Evolutionary conservation across 2,329 filamentous ascomycete genomes (phyloP), one percentile per base, ranked within the genome.

Genomic region (Exophiala calicioides): DNA sequence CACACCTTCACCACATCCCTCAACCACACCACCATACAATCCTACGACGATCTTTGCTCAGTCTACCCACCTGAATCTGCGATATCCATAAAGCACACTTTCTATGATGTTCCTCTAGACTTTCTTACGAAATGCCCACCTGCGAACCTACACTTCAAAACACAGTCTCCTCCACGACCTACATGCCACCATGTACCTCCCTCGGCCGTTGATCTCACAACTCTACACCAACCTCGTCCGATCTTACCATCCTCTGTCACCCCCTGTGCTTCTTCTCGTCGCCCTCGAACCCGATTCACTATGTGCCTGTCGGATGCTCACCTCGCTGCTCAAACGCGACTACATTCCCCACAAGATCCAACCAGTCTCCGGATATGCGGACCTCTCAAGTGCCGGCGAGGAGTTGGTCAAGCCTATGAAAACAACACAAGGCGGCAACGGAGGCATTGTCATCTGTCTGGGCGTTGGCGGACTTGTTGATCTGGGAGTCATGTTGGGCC

Each of bases 261-360:
- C 91, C 29, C 90, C 90, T 0, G 89, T 97, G 43, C 79, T 97
- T 19, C 82, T 98, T 55, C 86, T 98, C 46, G 52, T 58, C 8
- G 88, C 91, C 26, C 86, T 97, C 65, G 91, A 96, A 64, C 90
- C 93, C 44, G 93, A 98, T 72, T 88, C 93, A 55, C 82, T 98
- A 53, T 97, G 91, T 69, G 93, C 90, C 53, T 95, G 90, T 66
- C 89, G 90, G 52, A 96, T 98, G 52, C 81, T 98, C 36, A 95
- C 91, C 2, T 80, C 86, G 39, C 78, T 98, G n/a, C 77, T 98
- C 51, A 96, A 95, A 71, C 86, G 91, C 76, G 93, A 98, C 74
- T 97, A 95, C 65, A 95, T 98, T 59, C 88, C 86, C 10, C 91
- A 97, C 73, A 97, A 96, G 70, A 95, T 97, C 62, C 88, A 96